A percentile compares a stretch with the other conserved stretches of the same genome.
Conservation (phyloP, 257 asterid genomes). For the Solanum appendiculatum region DNA sequence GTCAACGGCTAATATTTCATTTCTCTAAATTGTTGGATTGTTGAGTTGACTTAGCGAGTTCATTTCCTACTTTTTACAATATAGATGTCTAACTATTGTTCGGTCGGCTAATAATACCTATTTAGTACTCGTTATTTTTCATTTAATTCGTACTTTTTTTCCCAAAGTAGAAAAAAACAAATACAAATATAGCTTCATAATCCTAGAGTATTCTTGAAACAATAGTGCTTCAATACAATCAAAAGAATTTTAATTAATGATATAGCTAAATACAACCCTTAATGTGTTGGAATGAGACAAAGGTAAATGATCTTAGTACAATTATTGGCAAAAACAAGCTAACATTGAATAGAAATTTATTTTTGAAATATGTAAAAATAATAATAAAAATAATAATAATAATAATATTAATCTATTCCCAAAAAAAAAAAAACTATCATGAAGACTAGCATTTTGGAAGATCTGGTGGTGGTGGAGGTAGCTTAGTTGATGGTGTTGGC, state of each 20-base stretch:
- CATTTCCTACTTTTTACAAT: background rate
- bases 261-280: background rate
- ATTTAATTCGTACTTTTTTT: background rate
- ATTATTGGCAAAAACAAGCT: background rate
- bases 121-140: too few species aligned
- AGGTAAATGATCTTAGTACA: background rate
- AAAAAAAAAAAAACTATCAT: background rate
- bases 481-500: background rate
- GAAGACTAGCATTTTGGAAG: background rate
- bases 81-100: background rate
- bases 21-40: too few species aligned
- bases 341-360: background rate
- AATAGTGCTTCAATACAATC: background rate
- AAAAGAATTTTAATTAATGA: background rate
- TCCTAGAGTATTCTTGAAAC: background rate
- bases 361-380: background rate
- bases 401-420: background rate
- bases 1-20: too few species aligned
- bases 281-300: background rate
- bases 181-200: background rate
- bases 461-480: conserved; percentile 1
- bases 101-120: background rate
- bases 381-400: background rate
- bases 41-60: background rate
- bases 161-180: background rate